Evolutionary conservation across 2,329 filamentous ascomycete genomes (phyloP).

Genomic region (Cytospora mali): DNA sequence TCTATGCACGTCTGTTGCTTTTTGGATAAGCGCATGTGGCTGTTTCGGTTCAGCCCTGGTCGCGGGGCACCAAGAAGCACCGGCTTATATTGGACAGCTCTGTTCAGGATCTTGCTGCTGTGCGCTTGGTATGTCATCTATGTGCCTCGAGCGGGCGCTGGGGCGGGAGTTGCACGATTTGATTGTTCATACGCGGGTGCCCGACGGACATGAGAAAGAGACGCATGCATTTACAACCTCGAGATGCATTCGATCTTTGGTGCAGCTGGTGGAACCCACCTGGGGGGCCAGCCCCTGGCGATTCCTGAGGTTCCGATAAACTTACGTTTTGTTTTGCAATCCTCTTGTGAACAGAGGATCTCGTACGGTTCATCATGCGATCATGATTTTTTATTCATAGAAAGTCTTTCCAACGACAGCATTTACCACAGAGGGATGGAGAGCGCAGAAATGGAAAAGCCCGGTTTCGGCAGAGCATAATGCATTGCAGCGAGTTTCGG

Average conservation of each 20-base stretch:
- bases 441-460: slow-evolving; percentile 17
- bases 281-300: slow-evolving; percentile 6
- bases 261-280: slow-evolving; percentile 3
- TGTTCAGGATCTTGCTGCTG: slow-evolving; percentile 29
- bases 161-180: slow-evolving; percentile 24
- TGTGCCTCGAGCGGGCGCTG: slow-evolving; percentile 22
- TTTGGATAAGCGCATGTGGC: slow-evolving; percentile 27
- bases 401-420: slow-evolving; percentile 25
- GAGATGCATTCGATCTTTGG: slow-evolving; percentile 6
- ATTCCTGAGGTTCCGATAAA: slow-evolving; percentile 9
- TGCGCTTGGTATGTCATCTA: slow-evolving; percentile 23
- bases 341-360: slow-evolving; percentile 8
- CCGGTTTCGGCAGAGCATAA: slow-evolving; percentile 18
- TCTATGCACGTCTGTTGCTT: slow-evolving; percentile 10
- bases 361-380: slow-evolving; percentile 12
- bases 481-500: slow-evolving; percentile 24
- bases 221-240: slow-evolving; percentile 4
- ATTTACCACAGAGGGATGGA: slow-evolving; percentile 27
- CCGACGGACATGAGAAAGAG: slow-evolving; percentile 3
- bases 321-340: slow-evolving; percentile 1
- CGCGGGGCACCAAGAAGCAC: slow-evolving; percentile 1
- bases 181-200: slow-evolving; percentile 9
- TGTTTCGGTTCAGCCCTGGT: neutral
- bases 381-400: slow-evolving; percentile 22
- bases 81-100: slow-evolving; percentile 33